phyloP scores from a whole-genome alignment of 441 rosid genomes.

The Eruca vesicaria region DNA sequence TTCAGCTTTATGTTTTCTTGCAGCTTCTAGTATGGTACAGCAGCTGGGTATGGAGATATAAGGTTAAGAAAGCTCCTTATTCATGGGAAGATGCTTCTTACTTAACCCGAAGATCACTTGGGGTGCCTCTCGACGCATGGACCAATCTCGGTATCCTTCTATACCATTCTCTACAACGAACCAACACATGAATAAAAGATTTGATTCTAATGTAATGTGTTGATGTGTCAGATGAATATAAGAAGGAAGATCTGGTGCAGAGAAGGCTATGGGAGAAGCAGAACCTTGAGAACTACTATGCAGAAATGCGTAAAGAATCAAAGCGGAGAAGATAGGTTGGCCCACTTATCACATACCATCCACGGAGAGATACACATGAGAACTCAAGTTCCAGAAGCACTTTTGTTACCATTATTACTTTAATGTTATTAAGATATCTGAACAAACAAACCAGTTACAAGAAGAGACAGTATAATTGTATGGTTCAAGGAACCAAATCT shows the following conservation, averaged over 20 bases:
- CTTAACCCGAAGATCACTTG: conserved; percentile 64
- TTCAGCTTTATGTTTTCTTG: not conserved
- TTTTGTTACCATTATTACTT: conserved; percentile 27
- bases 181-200: not conserved
- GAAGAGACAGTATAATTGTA: conserved; percentile 27
- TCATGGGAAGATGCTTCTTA: conserved; percentile 85
- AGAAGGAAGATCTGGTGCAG: conserved; percentile 71
- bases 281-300: conserved; percentile 68
- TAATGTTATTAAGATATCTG: conserved; percentile 17
- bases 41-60: conserved; percentile 92
- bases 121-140: conserved; percentile 72
- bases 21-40: conserved; percentile 73
- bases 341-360: conserved; percentile 2
- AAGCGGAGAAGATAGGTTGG: conserved; percentile 86
- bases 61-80: conserved; percentile 67
- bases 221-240: conserved; percentile 55
- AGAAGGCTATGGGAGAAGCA: conserved; percentile 75
- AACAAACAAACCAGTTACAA: conserved; percentile 16
- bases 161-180: not conserved
- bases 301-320: conserved; percentile 80
- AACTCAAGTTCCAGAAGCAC: not conserved
- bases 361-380: conserved; percentile 3
- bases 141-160: conserved; percentile 61
- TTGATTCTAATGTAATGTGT: not conserved
- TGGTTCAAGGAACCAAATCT: conserved; percentile 13